Percentiles rank a stretch among this genome's conserved stretches.
Evolutionary conservation across 805 yeast genomes (phyloP).

Genomic region (Candida easanensis): DNA sequence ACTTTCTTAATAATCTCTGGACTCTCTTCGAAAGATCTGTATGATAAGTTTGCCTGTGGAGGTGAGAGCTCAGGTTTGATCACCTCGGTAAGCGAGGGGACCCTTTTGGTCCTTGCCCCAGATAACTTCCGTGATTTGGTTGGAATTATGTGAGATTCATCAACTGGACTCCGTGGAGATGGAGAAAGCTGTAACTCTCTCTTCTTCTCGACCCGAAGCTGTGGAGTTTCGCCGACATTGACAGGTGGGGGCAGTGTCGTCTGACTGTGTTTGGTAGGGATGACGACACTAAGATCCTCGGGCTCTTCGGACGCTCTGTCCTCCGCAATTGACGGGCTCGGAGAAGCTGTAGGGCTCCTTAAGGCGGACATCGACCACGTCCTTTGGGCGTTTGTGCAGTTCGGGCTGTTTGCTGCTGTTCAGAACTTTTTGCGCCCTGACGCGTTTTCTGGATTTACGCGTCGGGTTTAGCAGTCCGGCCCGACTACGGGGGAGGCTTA

Average conservation of each 20-base stretch:
- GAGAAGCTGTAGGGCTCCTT: no score
- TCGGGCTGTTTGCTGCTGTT: no score
- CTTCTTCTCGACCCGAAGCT: slow-evolving; percentile 5
- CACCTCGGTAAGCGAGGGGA: slow-evolving; percentile 8
- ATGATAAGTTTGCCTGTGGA: slow-evolving; percentile 10
- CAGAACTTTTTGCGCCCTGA: no score
- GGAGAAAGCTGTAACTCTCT: slow-evolving; percentile 6
- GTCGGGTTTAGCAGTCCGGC: no score
- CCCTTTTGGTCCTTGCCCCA: slow-evolving; percentile 3
- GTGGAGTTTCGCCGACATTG: neutral
- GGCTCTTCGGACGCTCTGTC: neutral
- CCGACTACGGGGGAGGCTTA: no score
- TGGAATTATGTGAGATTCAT: slow-evolving; percentile 1
- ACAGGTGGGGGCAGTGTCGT: slow-evolving; percentile 5
- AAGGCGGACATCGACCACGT: no score
- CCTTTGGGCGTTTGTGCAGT: no score
- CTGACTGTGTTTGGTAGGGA: slow-evolving; percentile 1
- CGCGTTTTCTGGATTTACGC: no score
- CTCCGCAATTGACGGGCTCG: neutral
- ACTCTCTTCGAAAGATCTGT: slow-evolving; percentile 10
- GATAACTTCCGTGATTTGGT: neutral
- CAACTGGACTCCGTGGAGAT: neutral
- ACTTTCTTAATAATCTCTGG: neutral
- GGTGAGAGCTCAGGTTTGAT: slow-evolving; percentile 14
- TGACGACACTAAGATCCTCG: slow-evolving; percentile 1